A percentile compares a stretch with the other conserved stretches of the same genome.
These are phyloP conservation scores for Rosa persica DNA, from an alignment of 306 rosid species.

Conservation along the genomic window DNA sequence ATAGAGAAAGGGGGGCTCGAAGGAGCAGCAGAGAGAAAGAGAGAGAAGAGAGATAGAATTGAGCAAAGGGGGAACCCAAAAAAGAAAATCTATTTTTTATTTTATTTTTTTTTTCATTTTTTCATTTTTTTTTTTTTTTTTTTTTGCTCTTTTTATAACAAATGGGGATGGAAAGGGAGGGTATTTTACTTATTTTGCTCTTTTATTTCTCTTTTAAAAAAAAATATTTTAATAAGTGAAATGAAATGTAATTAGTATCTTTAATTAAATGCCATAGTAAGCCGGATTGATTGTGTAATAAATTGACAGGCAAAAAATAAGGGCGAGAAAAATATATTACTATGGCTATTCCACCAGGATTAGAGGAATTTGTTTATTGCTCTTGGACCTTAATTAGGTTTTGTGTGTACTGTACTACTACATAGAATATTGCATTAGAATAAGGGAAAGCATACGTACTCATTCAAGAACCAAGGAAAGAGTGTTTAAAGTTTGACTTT, in stretches of 20 bases:
- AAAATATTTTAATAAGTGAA: no score
- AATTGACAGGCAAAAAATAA: neutral
- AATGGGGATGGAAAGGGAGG: no score
- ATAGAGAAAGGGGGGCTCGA: constrained; percentile 33
- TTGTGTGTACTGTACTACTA: neutral
- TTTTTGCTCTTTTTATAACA: neutral
- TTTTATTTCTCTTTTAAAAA: no score
- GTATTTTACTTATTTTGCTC: neutral
- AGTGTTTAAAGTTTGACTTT: no score
- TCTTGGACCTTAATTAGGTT: neutral
- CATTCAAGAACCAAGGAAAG: no score
- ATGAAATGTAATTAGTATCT: neutral
- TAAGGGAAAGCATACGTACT: neutral
- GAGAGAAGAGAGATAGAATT: constrained; percentile 26
- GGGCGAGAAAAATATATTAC: neutral
- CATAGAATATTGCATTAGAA: neutral
- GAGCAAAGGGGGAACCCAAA: constrained; percentile 54
- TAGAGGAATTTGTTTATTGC: neutral
- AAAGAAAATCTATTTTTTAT: constrained; percentile 29
- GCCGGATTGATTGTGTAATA: neutral
- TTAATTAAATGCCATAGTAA: neutral
- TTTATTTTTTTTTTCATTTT: neutral
- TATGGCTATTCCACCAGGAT: neutral
- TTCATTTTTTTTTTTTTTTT: neutral
- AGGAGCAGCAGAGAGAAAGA: constrained; percentile 41